Evolutionary conservation across 208 protist genomes (phyloP).

Genomic region (Tritrichomonas foetus): DNA sequence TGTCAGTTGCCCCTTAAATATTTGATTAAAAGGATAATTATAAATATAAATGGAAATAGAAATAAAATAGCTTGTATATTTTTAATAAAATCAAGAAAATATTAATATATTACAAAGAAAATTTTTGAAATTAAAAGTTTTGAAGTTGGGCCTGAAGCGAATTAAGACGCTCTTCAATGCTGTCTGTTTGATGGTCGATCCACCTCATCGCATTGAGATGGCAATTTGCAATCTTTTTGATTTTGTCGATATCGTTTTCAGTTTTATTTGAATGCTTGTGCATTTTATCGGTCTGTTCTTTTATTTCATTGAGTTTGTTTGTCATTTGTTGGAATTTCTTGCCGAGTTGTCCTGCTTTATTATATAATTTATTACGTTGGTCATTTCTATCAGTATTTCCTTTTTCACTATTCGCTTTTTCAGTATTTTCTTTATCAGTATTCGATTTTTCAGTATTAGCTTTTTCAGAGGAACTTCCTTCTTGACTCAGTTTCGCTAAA

Average conservation of each 20-base stretch:
- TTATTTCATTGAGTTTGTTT: not conserved
- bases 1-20: no score
- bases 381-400: not conserved
- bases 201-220: not conserved
- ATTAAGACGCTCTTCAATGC: not conserved
- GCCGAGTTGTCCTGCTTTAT: not conserved
- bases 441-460: not conserved
- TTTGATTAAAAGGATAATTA: no score
- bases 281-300: not conserved
- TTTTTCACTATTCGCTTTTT: not conserved
- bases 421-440: not conserved
- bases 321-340: not conserved
- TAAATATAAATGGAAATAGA: no score
- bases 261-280: not conserved
- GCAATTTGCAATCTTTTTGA: conserved; percentile 20
- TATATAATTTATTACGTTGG: not conserved
- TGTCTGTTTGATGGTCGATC: not conserved
- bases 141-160: not conserved
- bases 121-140: no score
- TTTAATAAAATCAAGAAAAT: no score
- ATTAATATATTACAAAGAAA: no score
- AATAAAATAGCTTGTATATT: no score
- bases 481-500: not conserved
- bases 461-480: not conserved
- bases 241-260: not conserved